Evolutionary conservation across 2,329 filamentous ascomycete genomes (phyloP).

Genomic region (Diaporthe sp.): DNA sequence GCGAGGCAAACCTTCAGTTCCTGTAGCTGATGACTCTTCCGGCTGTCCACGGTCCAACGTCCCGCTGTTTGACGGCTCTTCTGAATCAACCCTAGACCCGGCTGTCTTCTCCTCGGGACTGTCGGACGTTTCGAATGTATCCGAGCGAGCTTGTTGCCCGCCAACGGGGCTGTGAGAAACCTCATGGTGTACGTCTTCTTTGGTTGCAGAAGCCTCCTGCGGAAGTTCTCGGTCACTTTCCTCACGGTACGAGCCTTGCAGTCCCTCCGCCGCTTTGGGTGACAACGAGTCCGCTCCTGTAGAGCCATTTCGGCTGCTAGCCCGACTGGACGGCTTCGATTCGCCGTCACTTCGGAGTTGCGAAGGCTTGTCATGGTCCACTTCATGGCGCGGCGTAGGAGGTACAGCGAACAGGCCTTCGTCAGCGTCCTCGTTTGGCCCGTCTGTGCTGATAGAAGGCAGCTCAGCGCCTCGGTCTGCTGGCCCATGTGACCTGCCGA

Average conservation of each 20-base stretch:
- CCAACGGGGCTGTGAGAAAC: not conserved
- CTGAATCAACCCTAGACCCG: not conserved
- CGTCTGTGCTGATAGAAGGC: conserved; percentile 19
- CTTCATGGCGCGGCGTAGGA: conserved; percentile 34
- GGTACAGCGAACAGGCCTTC: conserved; percentile 38
- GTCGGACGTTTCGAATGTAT: not conserved
- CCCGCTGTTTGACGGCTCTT: not conserved
- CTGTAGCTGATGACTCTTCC: not conserved
- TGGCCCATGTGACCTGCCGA: not conserved
- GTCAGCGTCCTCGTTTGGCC: conserved; percentile 30
- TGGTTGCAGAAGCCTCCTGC: not conserved
- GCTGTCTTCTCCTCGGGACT: not conserved
- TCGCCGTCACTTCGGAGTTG: not conserved
- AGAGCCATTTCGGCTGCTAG: conserved; percentile 1
- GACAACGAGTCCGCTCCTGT: conserved; percentile 17
- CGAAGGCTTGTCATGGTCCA: not conserved
- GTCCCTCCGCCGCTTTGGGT: not conserved
- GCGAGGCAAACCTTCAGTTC: not conserved
- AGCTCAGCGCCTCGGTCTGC: not conserved
- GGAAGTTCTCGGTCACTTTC: not conserved
- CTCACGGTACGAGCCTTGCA: not conserved
- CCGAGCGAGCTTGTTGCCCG: not conserved
- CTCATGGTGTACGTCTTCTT: not conserved
- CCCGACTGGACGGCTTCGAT: conserved; percentile 7
- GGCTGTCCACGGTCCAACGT: not conserved